Base-by-base conservation (phyloP, 768 basidiomycete species). In the Boletus subparvulus region DNA sequence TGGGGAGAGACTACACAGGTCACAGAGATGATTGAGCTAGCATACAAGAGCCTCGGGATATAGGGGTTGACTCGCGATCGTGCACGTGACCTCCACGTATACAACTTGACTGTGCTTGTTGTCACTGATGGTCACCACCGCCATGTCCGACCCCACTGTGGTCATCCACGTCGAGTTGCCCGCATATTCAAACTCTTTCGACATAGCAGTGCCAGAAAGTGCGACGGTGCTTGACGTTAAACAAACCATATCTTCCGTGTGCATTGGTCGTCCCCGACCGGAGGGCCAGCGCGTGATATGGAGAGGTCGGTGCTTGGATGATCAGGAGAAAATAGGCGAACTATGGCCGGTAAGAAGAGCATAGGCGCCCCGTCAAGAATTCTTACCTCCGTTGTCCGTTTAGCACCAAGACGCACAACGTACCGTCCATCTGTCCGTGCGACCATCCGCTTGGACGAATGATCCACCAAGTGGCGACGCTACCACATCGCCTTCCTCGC, bases 271-370 rank as follows among this genome's bases (percentile, higher is more conserved):
- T 58, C 90, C 90, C 42, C 78, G 73, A 41, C 77, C 82, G 17
- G 83, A 84, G n/a, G 87, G 89, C 19, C 90, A 92, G 71, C 78
- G 87, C 55, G 77, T 92, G 55, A 85, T 92, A 54, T 90, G 85
- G 82, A 79, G 83, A 64, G 90, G 90, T 21, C 82, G 90, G 45
- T 77, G 78, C 65, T 75, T 92, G 37, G 73, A 67, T 24, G 85
- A 92, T 71, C 75, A 78, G 46, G 88, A 91, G 76, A 81, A 76
- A 63, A 76, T 92, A 16, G 74, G 78, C 53, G 81, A 82, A 43
- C 73, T 92, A 44, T 90, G 90, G 90, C 84, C 83, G 81, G 86
- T 86, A 61, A 65, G 78, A 63, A 36, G 47, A 33, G 2, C 21
- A 41, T 11, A 21, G 3, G 19, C n/a, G 19, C 7, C 21, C 24